phyloP scores from a whole-genome alignment of 805 yeast species.

The Ogataea methanolica region DNA sequence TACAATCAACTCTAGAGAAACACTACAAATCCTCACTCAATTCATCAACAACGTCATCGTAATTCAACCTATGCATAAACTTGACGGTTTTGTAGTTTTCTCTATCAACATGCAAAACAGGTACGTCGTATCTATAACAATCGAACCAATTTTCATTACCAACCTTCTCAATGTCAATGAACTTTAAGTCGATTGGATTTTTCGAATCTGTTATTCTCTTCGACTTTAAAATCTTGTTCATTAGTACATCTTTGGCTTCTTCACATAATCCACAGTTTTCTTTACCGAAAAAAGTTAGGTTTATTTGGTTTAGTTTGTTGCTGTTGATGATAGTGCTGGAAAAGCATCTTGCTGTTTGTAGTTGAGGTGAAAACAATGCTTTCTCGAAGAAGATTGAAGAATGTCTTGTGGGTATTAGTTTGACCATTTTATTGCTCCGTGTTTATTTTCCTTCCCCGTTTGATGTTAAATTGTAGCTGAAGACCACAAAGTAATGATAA shows the following conservation, averaged over 20 bases:
- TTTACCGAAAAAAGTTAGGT: slow-evolving; percentile 61
- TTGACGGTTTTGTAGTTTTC: slow-evolving; percentile 44
- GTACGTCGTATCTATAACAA: slow-evolving; percentile 68
- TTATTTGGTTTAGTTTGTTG: slow-evolving; percentile 7
- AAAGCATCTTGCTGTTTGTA: too few relatives aligned
- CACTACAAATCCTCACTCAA: slow-evolving; percentile 33
- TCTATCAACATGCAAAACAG: slow-evolving; percentile 66
- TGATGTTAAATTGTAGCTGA: too few relatives aligned
- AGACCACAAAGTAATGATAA: too few relatives aligned
- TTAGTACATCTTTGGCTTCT: slow-evolving; percentile 52
- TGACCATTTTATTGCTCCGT: too few relatives aligned
- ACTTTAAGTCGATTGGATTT: slow-evolving; percentile 17
- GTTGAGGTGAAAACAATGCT: too few relatives aligned
- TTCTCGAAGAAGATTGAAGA: too few relatives aligned
- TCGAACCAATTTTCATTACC: slow-evolving; percentile 65
- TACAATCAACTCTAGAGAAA: neutral
- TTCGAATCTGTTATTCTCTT: neutral
- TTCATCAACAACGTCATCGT: slow-evolving; percentile 50
- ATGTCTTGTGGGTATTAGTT: too few relatives aligned
- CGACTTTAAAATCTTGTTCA: slow-evolving; percentile 34
- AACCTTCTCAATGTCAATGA: slow-evolving; percentile 56
- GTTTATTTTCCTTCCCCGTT: too few relatives aligned
- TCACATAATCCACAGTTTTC: slow-evolving; percentile 66
- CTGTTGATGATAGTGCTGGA: too few relatives aligned
- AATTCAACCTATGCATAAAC: slow-evolving; percentile 64